Conservation (phyloP, 1,284 basidiomycete genomes). For the Ustilago lituana region DNA sequence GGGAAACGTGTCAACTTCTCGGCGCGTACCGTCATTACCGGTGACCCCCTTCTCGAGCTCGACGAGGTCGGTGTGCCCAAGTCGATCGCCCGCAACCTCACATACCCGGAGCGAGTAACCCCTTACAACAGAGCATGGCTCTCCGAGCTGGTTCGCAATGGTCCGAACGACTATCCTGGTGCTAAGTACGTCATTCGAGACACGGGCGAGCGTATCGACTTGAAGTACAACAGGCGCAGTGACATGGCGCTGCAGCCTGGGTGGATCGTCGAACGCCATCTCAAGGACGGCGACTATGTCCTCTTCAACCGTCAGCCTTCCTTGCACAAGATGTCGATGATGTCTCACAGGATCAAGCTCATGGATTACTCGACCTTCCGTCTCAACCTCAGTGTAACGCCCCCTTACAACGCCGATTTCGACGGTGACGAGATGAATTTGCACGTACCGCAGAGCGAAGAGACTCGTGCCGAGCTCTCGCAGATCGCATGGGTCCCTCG, state of each 20-base stretch:
- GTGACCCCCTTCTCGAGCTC: slow-evolving; percentile 94
- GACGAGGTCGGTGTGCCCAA: slow-evolving; percentile 98
- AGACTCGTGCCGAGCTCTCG: slow-evolving; percentile 95
- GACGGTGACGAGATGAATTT: slow-evolving; percentile 99
- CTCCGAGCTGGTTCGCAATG: slow-evolving; percentile 95
- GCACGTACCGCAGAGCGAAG: slow-evolving; percentile 91
- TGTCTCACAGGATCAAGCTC: slow-evolving; percentile 96
- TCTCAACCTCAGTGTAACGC: slow-evolving; percentile 86
- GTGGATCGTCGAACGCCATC: slow-evolving; percentile 97
- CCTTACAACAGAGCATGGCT: slow-evolving; percentile 96
- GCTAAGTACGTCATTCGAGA: slow-evolving; percentile 97
- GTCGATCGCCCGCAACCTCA: slow-evolving; percentile 96
- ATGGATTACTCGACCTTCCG: slow-evolving; percentile 99
- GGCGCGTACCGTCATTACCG: slow-evolving; percentile 98
- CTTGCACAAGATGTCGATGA: slow-evolving; percentile 99
- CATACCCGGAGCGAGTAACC: slow-evolving; percentile 96
- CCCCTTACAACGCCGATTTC: slow-evolving; percentile 73
- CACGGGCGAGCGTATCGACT: slow-evolving; percentile 95
- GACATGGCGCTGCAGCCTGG: slow-evolving; percentile 97
- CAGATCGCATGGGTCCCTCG: slow-evolving; percentile 99
- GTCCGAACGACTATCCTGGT: slow-evolving; percentile 93
- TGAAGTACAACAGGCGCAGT: slow-evolving; percentile 85
- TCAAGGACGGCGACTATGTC: slow-evolving; percentile 90
- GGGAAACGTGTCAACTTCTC: slow-evolving; percentile 99
- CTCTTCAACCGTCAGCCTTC: slow-evolving; percentile 98